Conservation (phyloP, 805 yeast species). For the Cyberlindnera lachancei region DNA sequence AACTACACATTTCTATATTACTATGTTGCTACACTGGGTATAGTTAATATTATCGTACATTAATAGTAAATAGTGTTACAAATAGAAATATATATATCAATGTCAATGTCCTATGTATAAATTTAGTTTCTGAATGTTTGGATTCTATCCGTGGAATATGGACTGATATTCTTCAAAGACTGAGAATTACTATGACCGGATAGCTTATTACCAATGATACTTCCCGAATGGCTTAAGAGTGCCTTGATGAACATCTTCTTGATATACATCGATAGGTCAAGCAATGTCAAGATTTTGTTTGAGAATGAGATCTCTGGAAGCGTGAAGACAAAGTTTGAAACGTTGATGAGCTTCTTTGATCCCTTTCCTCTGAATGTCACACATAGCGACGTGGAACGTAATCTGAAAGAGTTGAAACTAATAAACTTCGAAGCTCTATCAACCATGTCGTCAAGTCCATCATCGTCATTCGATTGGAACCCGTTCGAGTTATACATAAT, state of each 20-base stretch:
- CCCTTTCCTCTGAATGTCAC: conserved; percentile 77
- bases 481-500: neutral
- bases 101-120: neutral
- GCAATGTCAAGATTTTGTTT: conserved; percentile 63
- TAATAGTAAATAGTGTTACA: neutral
- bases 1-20: too few relatives aligned
- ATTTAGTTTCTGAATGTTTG: conserved; percentile 13
- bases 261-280: conserved; percentile 56
- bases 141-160: conserved; percentile 18
- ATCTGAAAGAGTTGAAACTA: conserved; percentile 52
- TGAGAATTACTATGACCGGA: conserved; percentile 26
- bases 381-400: conserved; percentile 45
- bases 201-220: conserved; percentile 71
- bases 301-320: conserved; percentile 54
- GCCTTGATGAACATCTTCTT: conserved; percentile 57
- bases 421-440: conserved; percentile 65
- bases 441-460: conserved; percentile 52
- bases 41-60: neutral
- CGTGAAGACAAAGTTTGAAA: conserved; percentile 60
- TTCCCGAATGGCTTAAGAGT: conserved; percentile 61
- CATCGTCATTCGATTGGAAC: neutral
- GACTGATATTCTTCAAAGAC: conserved; percentile 16
- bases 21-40: neutral
- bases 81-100: neutral
- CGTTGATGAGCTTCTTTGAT: conserved; percentile 60